These are phyloP conservation scores for Excoecaria agallocha DNA, from an alignment of 345 rosid species.

Conservation along the genomic window DNA sequence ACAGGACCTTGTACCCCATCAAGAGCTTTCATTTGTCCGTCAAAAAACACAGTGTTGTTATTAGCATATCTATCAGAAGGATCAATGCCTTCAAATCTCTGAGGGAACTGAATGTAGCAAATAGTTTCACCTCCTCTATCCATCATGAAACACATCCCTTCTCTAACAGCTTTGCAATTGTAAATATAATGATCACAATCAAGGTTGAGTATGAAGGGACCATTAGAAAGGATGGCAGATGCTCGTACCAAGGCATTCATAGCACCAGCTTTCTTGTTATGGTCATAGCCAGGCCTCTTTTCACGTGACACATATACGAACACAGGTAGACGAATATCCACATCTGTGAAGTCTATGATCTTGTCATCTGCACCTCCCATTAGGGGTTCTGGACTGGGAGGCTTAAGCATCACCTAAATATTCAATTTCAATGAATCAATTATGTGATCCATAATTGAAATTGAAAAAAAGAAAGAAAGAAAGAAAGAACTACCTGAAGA, in stretches of 20 bases:
- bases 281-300: conserved; percentile 93
- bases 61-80: conserved; percentile 95
- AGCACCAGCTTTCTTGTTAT: conserved; percentile 97
- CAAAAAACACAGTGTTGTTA: conserved; percentile 89
- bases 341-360: conserved; percentile 67
- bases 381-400: conserved; percentile 73
- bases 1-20: conserved; percentile 89
- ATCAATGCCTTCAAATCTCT: conserved; percentile 96
- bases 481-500: conserved; percentile 80
- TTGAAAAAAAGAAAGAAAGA: too few relatives aligned
- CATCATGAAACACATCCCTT: too few relatives aligned
- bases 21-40: conserved; percentile 94
- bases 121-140: conserved; percentile 87
- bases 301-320: too few relatives aligned
- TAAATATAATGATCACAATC: conserved; percentile 96
- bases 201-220: conserved; percentile 86
- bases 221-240: conserved; percentile 81
- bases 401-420: conserved; percentile 98
- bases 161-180: conserved; percentile 82
- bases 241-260: conserved; percentile 89
- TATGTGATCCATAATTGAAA: too few relatives aligned
- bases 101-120: conserved; percentile 94
- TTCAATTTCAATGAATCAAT: too few relatives aligned
- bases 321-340: conserved; percentile 85
- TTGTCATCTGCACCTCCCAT: conserved; percentile 61